Conservation (phyloP, 331 rosid genomes). For the Quercus tomentella region DNA sequence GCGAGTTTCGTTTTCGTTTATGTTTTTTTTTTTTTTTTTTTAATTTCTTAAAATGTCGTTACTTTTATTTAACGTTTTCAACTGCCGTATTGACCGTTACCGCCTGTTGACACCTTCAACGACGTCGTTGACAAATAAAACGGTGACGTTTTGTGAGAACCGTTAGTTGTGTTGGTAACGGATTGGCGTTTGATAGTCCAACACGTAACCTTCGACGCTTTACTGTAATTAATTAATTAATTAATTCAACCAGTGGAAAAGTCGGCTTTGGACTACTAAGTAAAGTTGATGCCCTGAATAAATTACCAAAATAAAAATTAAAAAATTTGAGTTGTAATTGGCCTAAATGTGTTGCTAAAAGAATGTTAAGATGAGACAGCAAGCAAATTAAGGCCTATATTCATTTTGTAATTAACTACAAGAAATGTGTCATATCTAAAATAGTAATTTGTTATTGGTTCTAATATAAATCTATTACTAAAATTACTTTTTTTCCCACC, state of each 20-base stretch:
- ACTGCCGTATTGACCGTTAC: background rate
- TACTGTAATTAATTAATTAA: background rate
- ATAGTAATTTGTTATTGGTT: too few relatives aligned
- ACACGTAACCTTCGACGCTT: background rate
- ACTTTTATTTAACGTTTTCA: background rate
- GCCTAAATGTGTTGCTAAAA: too few relatives aligned
- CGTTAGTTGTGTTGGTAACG: background rate
- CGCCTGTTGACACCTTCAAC: background rate
- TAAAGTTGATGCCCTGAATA: background rate
- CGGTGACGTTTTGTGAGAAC: background rate
- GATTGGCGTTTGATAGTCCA: background rate
- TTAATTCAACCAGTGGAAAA: background rate
- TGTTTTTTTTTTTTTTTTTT: background rate
- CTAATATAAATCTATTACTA: too few relatives aligned
- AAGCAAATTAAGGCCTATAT: too few relatives aligned
- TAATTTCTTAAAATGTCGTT: background rate
- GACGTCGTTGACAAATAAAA: background rate
- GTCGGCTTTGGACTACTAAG: background rate
- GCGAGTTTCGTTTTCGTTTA: constrained; percentile 28
- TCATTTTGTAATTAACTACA: too few relatives aligned
- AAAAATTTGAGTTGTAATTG: too few relatives aligned
- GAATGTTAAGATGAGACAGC: too few relatives aligned
- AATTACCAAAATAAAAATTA: too few relatives aligned
- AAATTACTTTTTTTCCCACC: too few relatives aligned
- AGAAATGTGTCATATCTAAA: too few relatives aligned